A percentile compares a stretch with the other conserved stretches of the same genome.
Conservation (phyloP, 2,329 filamentous ascomycete species). For the Westerdykella ornata region DNA sequence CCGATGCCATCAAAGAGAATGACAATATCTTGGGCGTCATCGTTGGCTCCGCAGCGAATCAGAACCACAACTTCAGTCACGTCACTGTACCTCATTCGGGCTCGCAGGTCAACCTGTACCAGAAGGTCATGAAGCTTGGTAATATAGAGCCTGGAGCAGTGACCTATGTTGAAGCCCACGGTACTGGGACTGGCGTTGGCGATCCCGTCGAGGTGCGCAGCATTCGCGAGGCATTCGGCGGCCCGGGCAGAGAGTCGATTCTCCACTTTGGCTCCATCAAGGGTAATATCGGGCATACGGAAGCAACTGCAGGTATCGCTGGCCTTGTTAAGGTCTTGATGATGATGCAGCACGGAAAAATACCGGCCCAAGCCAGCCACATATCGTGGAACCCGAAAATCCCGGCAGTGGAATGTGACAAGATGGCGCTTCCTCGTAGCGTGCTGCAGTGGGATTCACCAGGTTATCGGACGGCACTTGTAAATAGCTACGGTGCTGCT, state of each 20-base stretch:
- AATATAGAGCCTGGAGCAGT: slow-evolving; percentile 3
- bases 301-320: slow-evolving; percentile 12
- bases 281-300: slow-evolving; percentile 25
- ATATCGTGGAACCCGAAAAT: slow-evolving; percentile 13
- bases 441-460: slow-evolving; percentile 8
- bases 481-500: slow-evolving; percentile 22
- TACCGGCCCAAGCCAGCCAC: too few species aligned
- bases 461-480: slow-evolving; percentile 3
- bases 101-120: slow-evolving; percentile 7
- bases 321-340: too few species aligned
- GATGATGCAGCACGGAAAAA: too few species aligned
- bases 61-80: slow-evolving; percentile 1
- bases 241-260: slow-evolving; percentile 1
- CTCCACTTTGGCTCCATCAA: slow-evolving; percentile 27
- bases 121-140: not conserved
- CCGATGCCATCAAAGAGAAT: slow-evolving; percentile 46
- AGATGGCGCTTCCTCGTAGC: slow-evolving; percentile 11
- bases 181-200: slow-evolving; percentile 17
- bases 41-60: slow-evolving; percentile 1
- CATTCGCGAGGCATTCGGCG: slow-evolving; percentile 15
- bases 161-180: slow-evolving; percentile 13
- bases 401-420: slow-evolving; percentile 2
- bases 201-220: slow-evolving; percentile 16
- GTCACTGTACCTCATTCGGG: slow-evolving; percentile 5
- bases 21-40: slow-evolving; percentile 23